Conservation (phyloP, 768 basidiomycete species). For the Pleurotus sapidus region DNA sequence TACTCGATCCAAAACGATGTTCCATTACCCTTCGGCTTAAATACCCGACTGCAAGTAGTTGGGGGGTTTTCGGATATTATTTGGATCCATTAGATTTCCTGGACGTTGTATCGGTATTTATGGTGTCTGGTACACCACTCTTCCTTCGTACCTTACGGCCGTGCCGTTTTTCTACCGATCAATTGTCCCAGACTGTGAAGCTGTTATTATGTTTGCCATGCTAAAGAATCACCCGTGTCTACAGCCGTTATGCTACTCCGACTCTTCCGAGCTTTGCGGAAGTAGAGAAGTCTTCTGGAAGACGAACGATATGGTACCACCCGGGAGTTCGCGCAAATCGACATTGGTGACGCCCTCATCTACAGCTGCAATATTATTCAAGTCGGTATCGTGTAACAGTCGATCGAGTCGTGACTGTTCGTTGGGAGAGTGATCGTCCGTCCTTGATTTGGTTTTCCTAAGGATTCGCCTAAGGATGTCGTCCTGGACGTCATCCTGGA, state of each 20-base stretch:
- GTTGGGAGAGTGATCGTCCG: background rate
- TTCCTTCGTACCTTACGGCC: too few relatives aligned
- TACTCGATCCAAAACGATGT: background rate
- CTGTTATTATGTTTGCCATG: too few relatives aligned
- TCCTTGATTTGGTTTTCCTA: slow-evolving; percentile 12
- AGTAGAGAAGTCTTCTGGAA: slow-evolving; percentile 49
- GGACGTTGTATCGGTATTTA: background rate
- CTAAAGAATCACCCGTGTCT: too few relatives aligned
- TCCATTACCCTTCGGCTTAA: background rate
- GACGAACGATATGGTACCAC: slow-evolving; percentile 72
- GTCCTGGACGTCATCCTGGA: slow-evolving; percentile 57
- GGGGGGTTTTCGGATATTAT: background rate
- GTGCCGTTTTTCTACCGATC: too few relatives aligned
- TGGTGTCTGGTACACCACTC: too few relatives aligned
- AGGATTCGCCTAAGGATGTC: slow-evolving; percentile 55
- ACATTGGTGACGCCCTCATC: slow-evolving; percentile 20
- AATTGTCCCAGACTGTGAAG: too few relatives aligned
- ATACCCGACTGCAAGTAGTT: background rate
- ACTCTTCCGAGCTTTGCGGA: too few relatives aligned
- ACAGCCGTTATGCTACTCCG: too few relatives aligned
- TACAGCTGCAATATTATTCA: slow-evolving; percentile 40
- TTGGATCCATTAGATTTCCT: slow-evolving; percentile 1
- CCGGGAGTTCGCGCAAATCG: slow-evolving; percentile 42
- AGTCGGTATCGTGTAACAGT: slow-evolving; percentile 42
- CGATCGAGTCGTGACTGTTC: slow-evolving; percentile 13